Evolutionary conservation across 108 stramenopile genomes (phyloP), one percentile per base, ranked within the genome.

Genomic region (Schizochytrium sp.): DNA sequence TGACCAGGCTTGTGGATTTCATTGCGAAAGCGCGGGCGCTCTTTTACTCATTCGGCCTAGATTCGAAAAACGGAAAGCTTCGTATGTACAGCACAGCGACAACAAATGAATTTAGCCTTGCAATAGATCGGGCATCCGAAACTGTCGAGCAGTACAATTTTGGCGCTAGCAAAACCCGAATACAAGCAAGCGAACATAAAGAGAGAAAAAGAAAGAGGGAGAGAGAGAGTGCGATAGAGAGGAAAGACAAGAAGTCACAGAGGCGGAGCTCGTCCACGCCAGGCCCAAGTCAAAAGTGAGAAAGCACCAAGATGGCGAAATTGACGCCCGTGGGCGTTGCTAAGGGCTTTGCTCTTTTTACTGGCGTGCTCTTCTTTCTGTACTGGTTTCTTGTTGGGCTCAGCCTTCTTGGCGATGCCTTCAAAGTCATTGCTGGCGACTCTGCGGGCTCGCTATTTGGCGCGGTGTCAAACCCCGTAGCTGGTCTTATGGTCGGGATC

Each of bases 351-450:
- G 29, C 92, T 57, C 95, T 94, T 88, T 45, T 94, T 41, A 51
- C 60, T 71, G 72, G 88, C 48, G 92, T 95, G 18, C 63, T 91
- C 44, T 96, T 96, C 93, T 96, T 96, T 92, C 95, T 97, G 23
- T 97, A 97, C 94, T 97, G 96, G 90, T 97, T 97, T 92, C 92
- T 97, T 23, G 87, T 96, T 44, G 95, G 95, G 28, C 93, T 97
- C 43, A 95, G 95, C 58, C 90, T 97, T 19, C 91, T 97, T n/a
- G 95, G 95, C 57, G 93, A 89, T 69, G 91, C 95, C 83, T 95
- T 95, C 92, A 96, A 97, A 94, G 95, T 95, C n/a, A 91, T 97
- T 91, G 93, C 92, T 28, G 63, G 63, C 41, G 96, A 95, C 88
- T 90, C 91, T 51, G 96, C 96, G 48, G 96, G 95, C 83, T 91